These are phyloP conservation scores for Aurantiochytrium sp. DNA, from an alignment of 108 stramenopile genomes.

Conservation along the genomic window DNA sequence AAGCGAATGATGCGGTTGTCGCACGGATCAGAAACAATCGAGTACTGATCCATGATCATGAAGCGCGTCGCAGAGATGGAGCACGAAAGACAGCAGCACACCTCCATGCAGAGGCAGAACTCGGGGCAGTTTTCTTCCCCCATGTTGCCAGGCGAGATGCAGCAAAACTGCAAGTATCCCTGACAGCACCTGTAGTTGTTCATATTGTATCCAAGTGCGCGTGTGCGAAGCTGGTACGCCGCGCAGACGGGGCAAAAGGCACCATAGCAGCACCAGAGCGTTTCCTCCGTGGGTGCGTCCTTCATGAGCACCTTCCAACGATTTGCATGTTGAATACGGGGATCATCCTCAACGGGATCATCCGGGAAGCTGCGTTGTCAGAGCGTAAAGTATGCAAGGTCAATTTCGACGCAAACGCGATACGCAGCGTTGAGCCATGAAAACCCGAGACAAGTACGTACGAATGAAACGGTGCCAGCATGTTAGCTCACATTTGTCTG, in stretches of 20 bases:
- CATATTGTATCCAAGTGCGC: slow-evolving; percentile 36
- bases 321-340: not conserved
- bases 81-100: slow-evolving; percentile 16
- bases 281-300: not conserved
- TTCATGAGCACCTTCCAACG: not conserved
- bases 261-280: slow-evolving; percentile 27
- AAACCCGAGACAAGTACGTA: no score
- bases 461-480: no score
- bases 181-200: slow-evolving; percentile 45
- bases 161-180: slow-evolving; percentile 27
- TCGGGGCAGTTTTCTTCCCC: not conserved
- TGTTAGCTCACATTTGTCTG: no score
- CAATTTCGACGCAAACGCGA: no score
- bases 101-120: slow-evolving; percentile 24
- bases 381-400: no score
- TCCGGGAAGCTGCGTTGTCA: not conserved
- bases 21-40: slow-evolving; percentile 21
- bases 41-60: slow-evolving; percentile 24
- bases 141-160: not conserved
- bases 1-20: slow-evolving; percentile 39
- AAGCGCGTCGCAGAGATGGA: slow-evolving; percentile 23
- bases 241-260: slow-evolving; percentile 35
- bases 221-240: slow-evolving; percentile 34
- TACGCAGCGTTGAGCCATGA: no score
- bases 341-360: slow-evolving; percentile 1